phyloP scores from a whole-genome alignment of 768 basidiomycete genomes.

The Mycena galopus region DNA sequence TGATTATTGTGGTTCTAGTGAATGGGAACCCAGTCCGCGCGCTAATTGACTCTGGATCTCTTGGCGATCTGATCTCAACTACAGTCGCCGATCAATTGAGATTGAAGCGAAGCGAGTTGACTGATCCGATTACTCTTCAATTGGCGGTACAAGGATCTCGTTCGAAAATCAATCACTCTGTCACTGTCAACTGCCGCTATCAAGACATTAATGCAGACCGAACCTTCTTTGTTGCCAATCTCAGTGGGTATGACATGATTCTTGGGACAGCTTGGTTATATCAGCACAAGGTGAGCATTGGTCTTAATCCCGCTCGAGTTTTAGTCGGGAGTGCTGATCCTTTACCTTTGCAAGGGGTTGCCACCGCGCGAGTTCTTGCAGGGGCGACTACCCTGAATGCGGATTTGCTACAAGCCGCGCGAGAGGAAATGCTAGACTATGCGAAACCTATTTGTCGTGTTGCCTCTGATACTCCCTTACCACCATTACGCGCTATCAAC shows the following conservation, averaged over 20 bases:
- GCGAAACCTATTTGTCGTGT: slow-evolving; percentile 37
- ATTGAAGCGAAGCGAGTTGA: slow-evolving; percentile 18
- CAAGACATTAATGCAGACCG: no score
- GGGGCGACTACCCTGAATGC: not conserved
- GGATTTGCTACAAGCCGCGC: not conserved
- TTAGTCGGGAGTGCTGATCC: slow-evolving; percentile 28
- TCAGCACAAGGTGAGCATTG: no score
- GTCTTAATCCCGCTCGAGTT: slow-evolving; percentile 37
- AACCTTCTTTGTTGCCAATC: slow-evolving; percentile 43
- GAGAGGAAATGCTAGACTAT: slow-evolving; percentile 18
- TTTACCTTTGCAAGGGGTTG: slow-evolving; percentile 30
- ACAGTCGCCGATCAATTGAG: slow-evolving; percentile 44
- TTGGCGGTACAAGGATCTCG: slow-evolving; percentile 47
- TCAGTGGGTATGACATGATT: slow-evolving; percentile 46
- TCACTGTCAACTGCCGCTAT: no score
- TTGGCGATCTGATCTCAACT: slow-evolving; percentile 40
- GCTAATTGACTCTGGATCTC: not conserved
- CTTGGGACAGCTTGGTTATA: slow-evolving; percentile 43
- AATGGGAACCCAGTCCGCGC: not conserved
- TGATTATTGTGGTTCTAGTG: not conserved
- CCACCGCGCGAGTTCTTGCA: slow-evolving; percentile 9
- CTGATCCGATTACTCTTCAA: slow-evolving; percentile 43
- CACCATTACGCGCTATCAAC: slow-evolving; percentile 44
- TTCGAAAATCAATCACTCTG: no score
- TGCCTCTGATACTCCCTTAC: slow-evolving; percentile 39